phyloP scores from a whole-genome alignment of 345 rosid species.

The Eutrema yunnanense region DNA sequence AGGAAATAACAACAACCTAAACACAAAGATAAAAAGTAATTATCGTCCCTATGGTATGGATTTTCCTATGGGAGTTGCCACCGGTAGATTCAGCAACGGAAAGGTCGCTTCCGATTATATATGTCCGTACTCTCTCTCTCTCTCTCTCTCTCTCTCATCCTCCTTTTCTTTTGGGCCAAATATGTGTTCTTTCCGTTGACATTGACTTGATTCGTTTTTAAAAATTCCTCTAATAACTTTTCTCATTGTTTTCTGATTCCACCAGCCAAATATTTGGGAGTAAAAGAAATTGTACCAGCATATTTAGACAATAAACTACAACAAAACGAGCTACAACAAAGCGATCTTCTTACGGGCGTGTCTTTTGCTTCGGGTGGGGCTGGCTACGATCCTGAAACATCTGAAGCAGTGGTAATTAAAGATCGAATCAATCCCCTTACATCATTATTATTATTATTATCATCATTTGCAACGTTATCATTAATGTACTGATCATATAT shows the following conservation, averaged over 20 bases:
- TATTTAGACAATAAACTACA: constrained; percentile 44
- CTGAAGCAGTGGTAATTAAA: constrained; percentile 33
- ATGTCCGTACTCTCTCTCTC: constrained; percentile 12
- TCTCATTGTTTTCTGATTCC: background rate
- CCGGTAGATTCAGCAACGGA: constrained; percentile 59
- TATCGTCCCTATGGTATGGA: constrained; percentile 52
- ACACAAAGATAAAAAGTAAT: constrained; percentile 37
- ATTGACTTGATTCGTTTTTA: background rate
- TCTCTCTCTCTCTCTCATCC: background rate
- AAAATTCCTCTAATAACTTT: background rate
- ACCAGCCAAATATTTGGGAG: constrained; percentile 52
- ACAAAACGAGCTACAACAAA: constrained; percentile 14
- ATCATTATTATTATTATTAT: background rate
- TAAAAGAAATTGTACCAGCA: constrained; percentile 47
- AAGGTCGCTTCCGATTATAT: constrained; percentile 40
- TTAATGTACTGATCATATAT: background rate
- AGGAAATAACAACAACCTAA: constrained; percentile 42
- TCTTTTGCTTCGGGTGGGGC: constrained; percentile 64
- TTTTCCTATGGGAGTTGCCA: constrained; percentile 38
- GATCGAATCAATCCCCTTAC: background rate
- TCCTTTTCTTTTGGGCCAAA: background rate
- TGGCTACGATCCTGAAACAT: constrained; percentile 54
- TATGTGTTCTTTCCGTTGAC: background rate
- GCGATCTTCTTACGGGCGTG: constrained; percentile 61
- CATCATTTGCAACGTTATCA: background rate